phyloP scores from a whole-genome alignment of 805 yeast genomes.

The Yarrowia sp. region DNA sequence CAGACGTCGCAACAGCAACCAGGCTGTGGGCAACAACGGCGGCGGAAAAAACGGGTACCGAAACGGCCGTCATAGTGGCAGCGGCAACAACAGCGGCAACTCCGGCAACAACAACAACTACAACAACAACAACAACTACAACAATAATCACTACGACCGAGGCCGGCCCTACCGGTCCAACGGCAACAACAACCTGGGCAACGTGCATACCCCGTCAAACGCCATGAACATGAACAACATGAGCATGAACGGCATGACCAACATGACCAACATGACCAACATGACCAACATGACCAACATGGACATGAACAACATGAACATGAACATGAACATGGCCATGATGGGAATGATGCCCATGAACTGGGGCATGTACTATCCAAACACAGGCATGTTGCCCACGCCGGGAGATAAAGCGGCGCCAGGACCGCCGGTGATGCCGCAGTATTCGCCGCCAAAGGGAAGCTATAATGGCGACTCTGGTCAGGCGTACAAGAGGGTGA shows the following conservation, averaged over 20 bases:
- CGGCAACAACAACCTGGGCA: neutral
- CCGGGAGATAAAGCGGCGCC: neutral
- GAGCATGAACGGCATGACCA: constrained; percentile 14
- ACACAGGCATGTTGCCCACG: neutral
- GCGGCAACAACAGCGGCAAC: neutral
- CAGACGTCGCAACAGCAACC: neutral
- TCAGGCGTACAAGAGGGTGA: neutral
- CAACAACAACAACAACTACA: constrained; percentile 6
- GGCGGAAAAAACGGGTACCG: neutral
- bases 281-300: constrained; percentile 41
- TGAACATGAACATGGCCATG: constrained; percentile 38
- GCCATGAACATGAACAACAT: constrained; percentile 5
- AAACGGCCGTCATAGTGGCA: neutral
- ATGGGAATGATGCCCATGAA: constrained; percentile 37
- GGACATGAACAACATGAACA: constrained; percentile 40
- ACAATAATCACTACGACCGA: constrained; percentile 10
- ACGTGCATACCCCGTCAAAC: neutral
- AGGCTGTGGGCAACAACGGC: neutral
- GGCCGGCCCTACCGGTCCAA: constrained; percentile 12
- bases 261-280: constrained; percentile 22
- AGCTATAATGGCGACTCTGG: neutral
- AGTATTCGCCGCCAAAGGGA: constrained; percentile 1
- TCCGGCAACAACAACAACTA: neutral
- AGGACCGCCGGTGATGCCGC: neutral
- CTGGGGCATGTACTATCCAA: constrained; percentile 33